Evolutionary conservation across 2,329 filamentous ascomycete genomes (phyloP), one percentile per base, ranked within the genome.

Genomic region (Zasmidium cellare): DNA sequence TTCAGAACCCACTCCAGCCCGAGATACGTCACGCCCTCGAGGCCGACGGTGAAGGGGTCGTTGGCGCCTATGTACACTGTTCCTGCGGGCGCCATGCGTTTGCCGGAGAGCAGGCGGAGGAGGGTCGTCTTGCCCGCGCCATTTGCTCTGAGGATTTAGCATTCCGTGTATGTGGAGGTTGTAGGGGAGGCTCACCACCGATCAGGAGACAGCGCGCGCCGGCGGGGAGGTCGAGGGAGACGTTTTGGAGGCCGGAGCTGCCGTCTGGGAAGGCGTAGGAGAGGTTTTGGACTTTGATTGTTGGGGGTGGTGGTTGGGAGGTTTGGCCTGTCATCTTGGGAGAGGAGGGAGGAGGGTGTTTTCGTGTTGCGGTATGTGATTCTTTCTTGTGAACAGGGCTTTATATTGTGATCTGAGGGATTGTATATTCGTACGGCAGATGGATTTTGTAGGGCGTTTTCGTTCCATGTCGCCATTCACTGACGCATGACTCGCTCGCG

Each of bases 1-100:
- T 97, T 97, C 9, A 99, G 84, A 2, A 97, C 94, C 94, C 94
- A 99, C 80, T 99, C 94, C 0, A 97, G 85, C 0, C 94, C 94
- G 7, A 99, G 88, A 76, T 99, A 99, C 20, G 93, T 97, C 28
- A 99, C 93, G 61, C 94, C 94, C 76, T 96, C 90, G 24, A 97
- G 85, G 11, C 88, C 86, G 35, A 92, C 84, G 74, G 91, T 89
- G 84, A 99, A 99, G 9, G 94, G 94, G 76, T 99, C 94, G 50
- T 91, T 85, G 62, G 90, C 91, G 50, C 85, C 88, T 61, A 99
- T 87, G 69, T 79, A 80, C 73, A 99, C 90, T 64, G 87, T 86
- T 71, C 83, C 80, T 53, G 80, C 78, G 0, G 94, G 93, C 1
- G 93, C 89, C 69, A 99, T 90, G 56, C 92, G 91, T 80, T 97